Evolutionary conservation across 2,329 filamentous ascomycete species (phyloP).

Genomic region (Blastomyces emzantsi): DNA sequence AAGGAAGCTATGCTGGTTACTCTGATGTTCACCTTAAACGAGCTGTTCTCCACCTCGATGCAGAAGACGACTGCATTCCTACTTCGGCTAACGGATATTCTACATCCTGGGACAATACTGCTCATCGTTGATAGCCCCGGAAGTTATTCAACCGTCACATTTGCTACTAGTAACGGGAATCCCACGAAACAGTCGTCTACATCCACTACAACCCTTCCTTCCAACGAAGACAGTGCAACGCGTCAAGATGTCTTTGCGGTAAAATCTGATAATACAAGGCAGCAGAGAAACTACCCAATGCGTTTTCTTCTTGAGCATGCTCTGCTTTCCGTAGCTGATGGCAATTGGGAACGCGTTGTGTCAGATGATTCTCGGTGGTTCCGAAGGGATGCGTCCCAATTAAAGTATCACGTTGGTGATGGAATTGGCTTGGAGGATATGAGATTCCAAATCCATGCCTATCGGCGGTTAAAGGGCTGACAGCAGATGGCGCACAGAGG

Average conservation of each 20-base stretch:
- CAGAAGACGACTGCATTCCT: slow-evolving; percentile 69
- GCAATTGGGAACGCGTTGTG: slow-evolving; percentile 63
- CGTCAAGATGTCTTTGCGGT: slow-evolving; percentile 7
- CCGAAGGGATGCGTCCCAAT: slow-evolving; percentile 50
- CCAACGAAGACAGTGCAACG: slow-evolving; percentile 5
- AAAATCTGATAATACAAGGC: slow-evolving; percentile 10
- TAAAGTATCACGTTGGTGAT: slow-evolving; percentile 79
- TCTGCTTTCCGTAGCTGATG: slow-evolving; percentile 46
- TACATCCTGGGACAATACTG: slow-evolving; percentile 55
- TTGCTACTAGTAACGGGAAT: slow-evolving; percentile 45
- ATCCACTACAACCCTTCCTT: neutral
- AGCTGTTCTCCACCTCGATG: slow-evolving; percentile 74
- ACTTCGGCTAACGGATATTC: slow-evolving; percentile 52
- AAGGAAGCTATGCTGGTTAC: slow-evolving; percentile 54
- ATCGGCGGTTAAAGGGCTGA: slow-evolving; percentile 37
- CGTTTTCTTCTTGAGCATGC: slow-evolving; percentile 84
- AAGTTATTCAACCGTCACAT: slow-evolving; percentile 73
- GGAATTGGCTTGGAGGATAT: slow-evolving; percentile 86
- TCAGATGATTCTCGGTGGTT: slow-evolving; percentile 80
- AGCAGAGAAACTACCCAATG: slow-evolving; percentile 68
- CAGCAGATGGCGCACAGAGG: neutral
- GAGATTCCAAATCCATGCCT: slow-evolving; percentile 88
- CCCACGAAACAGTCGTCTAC: neutral
- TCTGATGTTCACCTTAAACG: slow-evolving; percentile 89
- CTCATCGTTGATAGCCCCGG: slow-evolving; percentile 90